These are phyloP conservation scores for Lipomyces yamadae DNA, from an alignment of 805 yeast genomes.

Conservation along the genomic window DNA sequence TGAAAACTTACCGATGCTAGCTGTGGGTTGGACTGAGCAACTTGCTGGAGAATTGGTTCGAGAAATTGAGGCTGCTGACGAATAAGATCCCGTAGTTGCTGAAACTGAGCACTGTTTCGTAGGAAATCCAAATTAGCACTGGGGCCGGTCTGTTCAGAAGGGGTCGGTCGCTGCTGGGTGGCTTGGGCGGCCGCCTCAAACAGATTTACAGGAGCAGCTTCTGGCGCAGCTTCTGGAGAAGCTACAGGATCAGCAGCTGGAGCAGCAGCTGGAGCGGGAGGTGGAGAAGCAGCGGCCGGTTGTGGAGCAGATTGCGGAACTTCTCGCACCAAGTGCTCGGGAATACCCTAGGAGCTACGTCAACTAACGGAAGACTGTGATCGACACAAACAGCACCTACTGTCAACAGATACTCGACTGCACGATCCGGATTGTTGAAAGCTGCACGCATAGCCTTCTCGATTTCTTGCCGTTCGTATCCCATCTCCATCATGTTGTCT, in stretches of 20 bases:
- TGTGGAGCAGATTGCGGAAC: constrained; percentile 37
- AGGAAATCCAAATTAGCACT: constrained; percentile 51
- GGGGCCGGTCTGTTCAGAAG: constrained; percentile 50
- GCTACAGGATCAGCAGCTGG: constrained; percentile 39
- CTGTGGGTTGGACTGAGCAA: constrained; percentile 83
- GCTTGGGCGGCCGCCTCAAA: constrained; percentile 48
- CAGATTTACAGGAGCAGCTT: constrained; percentile 46
- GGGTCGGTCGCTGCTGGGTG: constrained; percentile 56
- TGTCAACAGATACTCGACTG: constrained; percentile 89
- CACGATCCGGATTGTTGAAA: constrained; percentile 95
- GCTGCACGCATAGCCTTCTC: constrained; percentile 93
- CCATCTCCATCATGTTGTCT: constrained; percentile 90
- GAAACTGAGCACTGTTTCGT: constrained; percentile 48
- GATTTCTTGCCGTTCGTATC: constrained; percentile 84
- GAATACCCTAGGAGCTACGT: constrained; percentile 60
- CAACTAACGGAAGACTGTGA: not conserved
- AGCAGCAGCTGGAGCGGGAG: constrained; percentile 38
- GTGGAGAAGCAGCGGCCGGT: constrained; percentile 40
- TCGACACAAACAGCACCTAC: constrained; percentile 22
- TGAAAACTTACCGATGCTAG: constrained; percentile 58
- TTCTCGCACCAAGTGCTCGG: constrained; percentile 58
- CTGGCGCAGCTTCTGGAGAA: constrained; percentile 36
- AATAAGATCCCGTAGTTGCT: constrained; percentile 73
- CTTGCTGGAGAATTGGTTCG: constrained; percentile 79
- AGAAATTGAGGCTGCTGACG: constrained; percentile 87